Percentiles rank a stretch among this genome's conserved stretches.
Conservation (phyloP, 495 filamentous ascomycete genomes). For the Cryomyces minteri region DNA sequence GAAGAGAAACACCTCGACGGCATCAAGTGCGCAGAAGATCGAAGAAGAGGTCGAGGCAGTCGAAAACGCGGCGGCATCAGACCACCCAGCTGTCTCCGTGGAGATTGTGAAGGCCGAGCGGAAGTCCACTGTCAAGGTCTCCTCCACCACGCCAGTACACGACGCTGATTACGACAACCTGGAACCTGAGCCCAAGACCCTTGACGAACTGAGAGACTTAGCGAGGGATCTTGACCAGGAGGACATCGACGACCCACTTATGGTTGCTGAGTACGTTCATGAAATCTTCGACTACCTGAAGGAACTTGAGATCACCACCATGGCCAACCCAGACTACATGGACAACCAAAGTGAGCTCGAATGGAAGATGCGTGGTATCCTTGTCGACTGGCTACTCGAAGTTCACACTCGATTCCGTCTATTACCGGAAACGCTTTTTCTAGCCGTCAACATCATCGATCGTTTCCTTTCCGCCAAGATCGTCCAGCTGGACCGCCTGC, state of each 20-base stretch:
- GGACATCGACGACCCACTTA: conserved; percentile 80
- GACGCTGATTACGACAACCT: conserved; percentile 6
- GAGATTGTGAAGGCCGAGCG: conserved; percentile 7
- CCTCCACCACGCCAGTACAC: conserved; percentile 1
- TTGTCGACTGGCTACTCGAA: conserved; percentile 96
- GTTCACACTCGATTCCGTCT: conserved; percentile 95
- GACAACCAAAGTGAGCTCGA: conserved; percentile 81
- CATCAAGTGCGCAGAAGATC: conserved; percentile 28
- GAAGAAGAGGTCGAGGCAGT: conserved; percentile 45
- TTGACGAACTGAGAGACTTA: conserved; percentile 20
- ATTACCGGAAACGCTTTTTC: conserved; percentile 92
- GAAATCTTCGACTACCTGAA: conserved; percentile 96
- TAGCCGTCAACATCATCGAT: conserved; percentile 95
- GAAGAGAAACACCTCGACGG: conserved; percentile 38
- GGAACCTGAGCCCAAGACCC: conserved; percentile 28
- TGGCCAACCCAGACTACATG: conserved; percentile 90
- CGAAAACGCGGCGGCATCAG: conserved; percentile 33
- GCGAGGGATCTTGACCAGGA: conserved; percentile 59
- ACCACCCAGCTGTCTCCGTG: conserved; percentile 4
- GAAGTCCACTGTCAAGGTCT: conserved; percentile 6
- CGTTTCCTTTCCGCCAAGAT: conserved; percentile 88
- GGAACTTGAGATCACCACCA: conserved; percentile 63
- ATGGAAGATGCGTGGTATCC: conserved; percentile 96
- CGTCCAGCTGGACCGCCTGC: conserved; percentile 84
- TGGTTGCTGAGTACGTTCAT: conserved; percentile 92